A percentile compares a stretch with the other conserved stretches of the same genome.
Evolutionary conservation across 257 asterid species (phyloP).

Genomic region (Nemophila menziesii): DNA sequence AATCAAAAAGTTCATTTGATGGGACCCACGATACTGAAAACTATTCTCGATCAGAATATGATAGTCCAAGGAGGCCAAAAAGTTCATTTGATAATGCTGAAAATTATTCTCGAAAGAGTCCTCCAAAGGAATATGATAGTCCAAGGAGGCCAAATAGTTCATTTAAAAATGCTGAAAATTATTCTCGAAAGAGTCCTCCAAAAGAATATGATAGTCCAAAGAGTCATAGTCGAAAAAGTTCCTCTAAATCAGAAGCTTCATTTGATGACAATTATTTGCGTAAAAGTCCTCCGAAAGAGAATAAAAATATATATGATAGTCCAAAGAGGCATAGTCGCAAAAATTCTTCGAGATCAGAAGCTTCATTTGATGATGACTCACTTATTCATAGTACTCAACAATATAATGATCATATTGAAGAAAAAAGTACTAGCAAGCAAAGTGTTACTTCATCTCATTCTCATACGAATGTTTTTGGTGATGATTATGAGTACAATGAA

Average conservation of each 20-base stretch:
- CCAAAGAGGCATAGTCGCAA: conserved; percentile 19
- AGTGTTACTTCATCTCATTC: conserved; percentile 34
- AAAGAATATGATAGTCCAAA: neutral
- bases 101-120: no score
- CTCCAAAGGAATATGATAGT: no score
- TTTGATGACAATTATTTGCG: no score
- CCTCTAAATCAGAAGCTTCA: no score
- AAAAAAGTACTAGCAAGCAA: conserved; percentile 27
- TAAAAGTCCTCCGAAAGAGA: no score
- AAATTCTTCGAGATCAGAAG: conserved; percentile 25
- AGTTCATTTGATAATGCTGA: no score
- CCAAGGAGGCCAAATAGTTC: neutral
- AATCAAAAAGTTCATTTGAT: no score
- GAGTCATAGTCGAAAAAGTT: neutral
- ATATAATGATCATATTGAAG: conserved; percentile 19
- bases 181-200: neutral
- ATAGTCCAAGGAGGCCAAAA: no score
- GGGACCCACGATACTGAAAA: no score
- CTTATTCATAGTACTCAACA: conserved; percentile 20
- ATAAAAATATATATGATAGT: no score
- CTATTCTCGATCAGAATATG: no score
- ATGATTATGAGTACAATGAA: conserved; percentile 28
- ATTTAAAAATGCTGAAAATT: neutral
- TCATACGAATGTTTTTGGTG: conserved; percentile 27
- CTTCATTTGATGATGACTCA: conserved; percentile 24